Percentiles rank a stretch among this genome's conserved stretches.
phyloP scores from a whole-genome alignment of 1,139 yeast genomes.

The Candida sp. region DNA sequence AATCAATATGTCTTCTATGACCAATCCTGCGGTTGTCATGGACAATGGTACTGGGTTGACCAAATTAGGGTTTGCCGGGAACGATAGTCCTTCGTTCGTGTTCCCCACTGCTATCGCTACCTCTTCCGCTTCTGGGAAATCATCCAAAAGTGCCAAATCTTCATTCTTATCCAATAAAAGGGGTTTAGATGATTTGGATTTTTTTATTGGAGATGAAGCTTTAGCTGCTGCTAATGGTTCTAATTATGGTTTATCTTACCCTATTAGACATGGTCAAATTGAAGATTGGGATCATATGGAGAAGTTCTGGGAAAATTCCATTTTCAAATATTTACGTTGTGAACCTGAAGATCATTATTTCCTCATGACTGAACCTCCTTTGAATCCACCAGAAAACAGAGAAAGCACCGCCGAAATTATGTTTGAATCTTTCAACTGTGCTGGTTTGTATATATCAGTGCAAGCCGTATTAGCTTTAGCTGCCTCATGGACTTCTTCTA shows the following conservation, averaged over 20 bases:
- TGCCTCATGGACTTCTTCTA: constrained; percentile 98
- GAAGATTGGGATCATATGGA: constrained; percentile 99
- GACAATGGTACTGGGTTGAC: constrained; percentile 98
- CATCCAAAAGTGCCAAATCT: constrained; percentile 37
- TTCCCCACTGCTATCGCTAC: constrained; percentile 99
- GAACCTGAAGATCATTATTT: constrained; percentile 99
- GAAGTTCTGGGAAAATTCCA: constrained; percentile 96
- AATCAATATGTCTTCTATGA: constrained; percentile 52
- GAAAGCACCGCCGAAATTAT: constrained; percentile 98
- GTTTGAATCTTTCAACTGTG: constrained; percentile 98
- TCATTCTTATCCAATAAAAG: constrained; percentile 62
- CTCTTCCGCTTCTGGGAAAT: constrained; percentile 38
- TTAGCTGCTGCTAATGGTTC: constrained; percentile 86
- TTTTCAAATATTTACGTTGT: constrained; percentile 92
- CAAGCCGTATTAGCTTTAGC: constrained; percentile 99
- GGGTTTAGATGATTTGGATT: constrained; percentile 94
- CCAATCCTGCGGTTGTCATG: constrained; percentile 94
- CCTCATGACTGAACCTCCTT: constrained; percentile 94
- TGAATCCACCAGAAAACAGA: constrained; percentile 98
- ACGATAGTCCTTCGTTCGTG: constrained; percentile 95
- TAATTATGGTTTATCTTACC: constrained; percentile 83
- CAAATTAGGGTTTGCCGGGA: constrained; percentile 97
- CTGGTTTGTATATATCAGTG: constrained; percentile 96
- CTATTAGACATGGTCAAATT: constrained; percentile 95
- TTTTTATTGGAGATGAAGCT: constrained; percentile 96